Evolutionary conservation across 306 rosid species (phyloP), one percentile per base, ranked within the genome.

Genomic region (Vigna angularis): DNA sequence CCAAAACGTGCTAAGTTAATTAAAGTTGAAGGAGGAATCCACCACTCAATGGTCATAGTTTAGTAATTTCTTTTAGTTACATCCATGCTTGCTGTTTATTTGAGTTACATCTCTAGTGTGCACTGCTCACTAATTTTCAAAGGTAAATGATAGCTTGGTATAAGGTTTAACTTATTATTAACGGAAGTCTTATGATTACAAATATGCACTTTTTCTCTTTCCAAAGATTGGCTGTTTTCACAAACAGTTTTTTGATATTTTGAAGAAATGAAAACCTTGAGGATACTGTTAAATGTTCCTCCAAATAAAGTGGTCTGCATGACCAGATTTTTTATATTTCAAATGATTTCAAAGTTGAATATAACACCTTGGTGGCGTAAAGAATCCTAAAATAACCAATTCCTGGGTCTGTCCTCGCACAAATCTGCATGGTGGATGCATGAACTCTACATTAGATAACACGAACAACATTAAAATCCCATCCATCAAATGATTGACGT

Each of bases 361-460:
- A 56, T 22, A 16, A 42, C 58, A 50, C 38, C 66, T 53, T 12
- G 15, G 22, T 22, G 57, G 44, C 2, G 45, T 42, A 22, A 56
- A 66, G 26, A 66, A 67, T 77, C 58, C 68, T 44, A 26, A 9
- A 26, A 52, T 42, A 52, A 66, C 16, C 8, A 42, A 76, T 51
- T 66, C 4, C n/a, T 42, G 10, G 50, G 15, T 56, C 24, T 72
- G 77, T 55, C 66, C 38, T 38, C n/a, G 9, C 32, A 38, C 16
- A 38, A 42, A 42, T 42, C 57, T 73, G 44, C 68, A 57, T 13
- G 65, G 64, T 36, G 36, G 64, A 70, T 17, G 72, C 15, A 0
- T 66, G 9, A 67, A 40, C 55, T 77, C 24, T 55, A 42, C 15
- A 9, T 44, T 24, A 58, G 12, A 55, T 22, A 52, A 42, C 42